Evolutionary conservation across 139 green algal species (phyloP), one percentile per base, ranked within the genome.

Genomic region (Ettlia oleoabundans): DNA sequence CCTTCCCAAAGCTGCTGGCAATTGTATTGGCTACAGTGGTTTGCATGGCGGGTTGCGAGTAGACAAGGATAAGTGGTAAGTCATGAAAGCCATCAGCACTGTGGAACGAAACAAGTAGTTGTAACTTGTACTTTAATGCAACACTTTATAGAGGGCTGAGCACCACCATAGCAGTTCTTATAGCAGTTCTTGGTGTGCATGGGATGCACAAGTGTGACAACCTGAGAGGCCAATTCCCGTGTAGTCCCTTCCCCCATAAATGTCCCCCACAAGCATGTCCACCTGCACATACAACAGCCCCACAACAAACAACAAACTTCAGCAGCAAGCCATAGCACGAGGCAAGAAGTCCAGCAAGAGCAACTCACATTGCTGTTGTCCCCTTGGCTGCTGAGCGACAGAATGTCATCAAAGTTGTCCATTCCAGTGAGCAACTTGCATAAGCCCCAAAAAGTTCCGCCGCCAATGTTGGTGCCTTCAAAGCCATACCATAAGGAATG

Each of bases 261-360:
- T 99, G 85, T 99, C 97, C 4, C 97, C 97, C 35, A 99, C 97
- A 32, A 99, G 89, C 97, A 99, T 99, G 89, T 99, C 97, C 30
- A 99, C 95, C 89, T 96, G 86, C 67, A 53, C n/a, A n/a, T n/a
- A n/a, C n/a, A n/a, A n/a, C n/a, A n/a, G n/a, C n/a, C n/a, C n/a
- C n/a, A n/a, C n/a, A n/a, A n/a, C n/a, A n/a, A n/a, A n/a, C n/a
- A n/a, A n/a, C n/a, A n/a, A n/a, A n/a, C n/a, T n/a, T n/a, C n/a
- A n/a, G n/a, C n/a, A n/a, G n/a, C n/a, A n/a, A n/a, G n/a, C n/a
- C n/a, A n/a, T n/a, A n/a, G n/a, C n/a, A n/a, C n/a, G n/a, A n/a
- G n/a, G n/a, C n/a, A n/a, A n/a, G n/a, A n/a, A n/a, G n/a, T n/a
- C n/a, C n/a, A n/a, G n/a, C n/a, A n/a, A n/a, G n/a, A n/a, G n/a